Conservation (phyloP, 2,329 filamentous ascomycete species). For the Chaetomiaceae sp. region DNA sequence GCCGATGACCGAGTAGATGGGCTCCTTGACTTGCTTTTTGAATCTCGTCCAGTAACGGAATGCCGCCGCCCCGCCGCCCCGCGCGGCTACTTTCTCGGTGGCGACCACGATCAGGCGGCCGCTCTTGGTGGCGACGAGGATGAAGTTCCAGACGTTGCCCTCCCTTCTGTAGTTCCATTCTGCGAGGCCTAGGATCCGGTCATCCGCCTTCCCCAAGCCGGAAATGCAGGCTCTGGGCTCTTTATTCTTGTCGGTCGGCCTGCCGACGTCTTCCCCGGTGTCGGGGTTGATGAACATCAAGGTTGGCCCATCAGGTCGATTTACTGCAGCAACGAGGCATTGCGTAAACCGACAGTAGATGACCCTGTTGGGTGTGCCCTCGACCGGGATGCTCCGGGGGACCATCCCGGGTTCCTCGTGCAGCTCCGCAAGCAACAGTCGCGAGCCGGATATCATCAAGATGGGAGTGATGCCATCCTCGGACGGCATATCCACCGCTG, state of each 20-base stretch:
- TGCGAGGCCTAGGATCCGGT: conserved; percentile 56
- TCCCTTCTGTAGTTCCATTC: conserved; percentile 61
- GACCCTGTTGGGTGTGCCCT: conserved; percentile 47
- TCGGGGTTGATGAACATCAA: conserved; percentile 55
- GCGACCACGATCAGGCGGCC: conserved; percentile 56
- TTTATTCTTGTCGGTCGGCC: conserved; percentile 40
- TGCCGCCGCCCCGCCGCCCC: conserved; percentile 26
- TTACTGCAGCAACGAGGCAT: conserved; percentile 51
- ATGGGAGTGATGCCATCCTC: conserved; percentile 40
- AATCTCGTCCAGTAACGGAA: conserved; percentile 54
- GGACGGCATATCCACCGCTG: conserved; percentile 40
- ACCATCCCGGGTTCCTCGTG: conserved; percentile 43
- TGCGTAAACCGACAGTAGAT: conserved; percentile 52
- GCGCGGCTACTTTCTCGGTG: conserved; percentile 33
- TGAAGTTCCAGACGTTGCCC: conserved; percentile 56
- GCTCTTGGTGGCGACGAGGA: conserved; percentile 55
- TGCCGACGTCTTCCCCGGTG: conserved; percentile 49
- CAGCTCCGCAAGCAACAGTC: conserved; percentile 51
- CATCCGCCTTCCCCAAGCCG: conserved; percentile 52
- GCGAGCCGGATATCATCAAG: conserved; percentile 47
- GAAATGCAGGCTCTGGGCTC: conserved; percentile 46
- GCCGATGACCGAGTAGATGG: conserved; percentile 54
- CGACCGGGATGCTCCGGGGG: conserved; percentile 45
- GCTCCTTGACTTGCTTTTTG: conserved; percentile 41
- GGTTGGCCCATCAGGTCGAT: conserved; percentile 41